A percentile compares a stretch with the other conserved stretches of the same genome.
Conservation (phyloP, 257 asterid genomes). For the Solanum gracilifrons region DNA sequence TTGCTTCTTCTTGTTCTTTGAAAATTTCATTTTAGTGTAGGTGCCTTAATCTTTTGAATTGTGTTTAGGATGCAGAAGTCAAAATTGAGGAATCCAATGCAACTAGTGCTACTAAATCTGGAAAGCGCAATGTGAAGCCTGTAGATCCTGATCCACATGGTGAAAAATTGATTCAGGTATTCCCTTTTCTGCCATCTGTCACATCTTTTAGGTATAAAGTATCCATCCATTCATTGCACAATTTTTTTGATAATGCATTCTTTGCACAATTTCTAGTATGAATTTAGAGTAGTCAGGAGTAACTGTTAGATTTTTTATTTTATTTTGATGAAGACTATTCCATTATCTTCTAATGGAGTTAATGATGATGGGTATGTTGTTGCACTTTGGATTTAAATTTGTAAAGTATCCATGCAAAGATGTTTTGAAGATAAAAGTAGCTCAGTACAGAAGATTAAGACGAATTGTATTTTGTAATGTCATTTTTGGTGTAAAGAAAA, state of each 20-base stretch:
- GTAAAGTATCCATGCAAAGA: neutral
- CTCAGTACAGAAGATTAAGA: neutral
- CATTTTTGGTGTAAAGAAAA: neutral
- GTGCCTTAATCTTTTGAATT: neutral
- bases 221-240: neutral
- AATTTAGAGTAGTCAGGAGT: neutral
- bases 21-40: neutral
- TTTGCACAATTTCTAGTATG: neutral
- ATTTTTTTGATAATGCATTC: neutral
- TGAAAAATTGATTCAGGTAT: conserved; percentile 78
- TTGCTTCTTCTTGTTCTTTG: conserved; percentile 4
- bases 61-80: conserved; percentile 75
- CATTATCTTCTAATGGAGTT: neutral
- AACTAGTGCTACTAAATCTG: conserved; percentile 55
- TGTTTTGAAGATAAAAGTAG: neutral
- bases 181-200: neutral
- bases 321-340: neutral
- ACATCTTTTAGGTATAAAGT: neutral
- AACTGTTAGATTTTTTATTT: neutral
- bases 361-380: neutral
- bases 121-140: conserved; percentile 73
- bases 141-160: conserved; percentile 95
- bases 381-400: neutral
- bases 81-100: conserved; percentile 69
- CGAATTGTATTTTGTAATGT: neutral